Conservation (phyloP, 2,329 filamentous ascomycete species). For the Penicillium sp. region DNA sequence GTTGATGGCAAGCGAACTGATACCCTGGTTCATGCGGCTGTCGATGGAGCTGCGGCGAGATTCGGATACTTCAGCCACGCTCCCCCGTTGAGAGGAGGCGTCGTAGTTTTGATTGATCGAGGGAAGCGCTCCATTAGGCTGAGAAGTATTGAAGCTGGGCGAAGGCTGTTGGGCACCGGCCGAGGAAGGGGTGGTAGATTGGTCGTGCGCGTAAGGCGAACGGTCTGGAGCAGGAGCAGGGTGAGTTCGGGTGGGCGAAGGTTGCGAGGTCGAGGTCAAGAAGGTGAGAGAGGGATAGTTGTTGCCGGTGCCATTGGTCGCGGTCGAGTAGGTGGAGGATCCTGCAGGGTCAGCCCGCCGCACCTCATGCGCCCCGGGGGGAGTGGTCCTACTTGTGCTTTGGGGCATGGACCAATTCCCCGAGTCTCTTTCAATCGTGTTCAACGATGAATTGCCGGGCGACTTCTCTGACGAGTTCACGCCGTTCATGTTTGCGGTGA, state of each 20-base stretch:
- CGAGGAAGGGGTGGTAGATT: slow-evolving; percentile 38
- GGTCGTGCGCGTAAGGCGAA: slow-evolving; percentile 43
- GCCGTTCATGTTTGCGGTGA: slow-evolving; percentile 45
- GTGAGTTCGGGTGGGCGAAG: slow-evolving; percentile 44
- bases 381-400: slow-evolving; percentile 51
- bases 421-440: slow-evolving; percentile 54
- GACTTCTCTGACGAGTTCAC: slow-evolving; percentile 41
- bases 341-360: slow-evolving; percentile 35
- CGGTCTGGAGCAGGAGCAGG: slow-evolving; percentile 39
- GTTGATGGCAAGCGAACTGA: slow-evolving; percentile 48
- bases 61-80: slow-evolving; percentile 43
- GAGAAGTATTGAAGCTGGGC: slow-evolving; percentile 39
- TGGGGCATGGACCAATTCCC: slow-evolving; percentile 61
- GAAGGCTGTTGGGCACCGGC: slow-evolving; percentile 38
- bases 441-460: slow-evolving; percentile 42
- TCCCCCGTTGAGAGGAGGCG: slow-evolving; percentile 45
- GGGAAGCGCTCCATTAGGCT: slow-evolving; percentile 49
- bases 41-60: slow-evolving; percentile 51
- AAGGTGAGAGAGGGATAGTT: slow-evolving; percentile 45
- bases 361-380: slow-evolving; percentile 14
- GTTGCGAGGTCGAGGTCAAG: slow-evolving; percentile 45
- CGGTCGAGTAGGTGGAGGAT: slow-evolving; percentile 50
- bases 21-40: slow-evolving; percentile 50
- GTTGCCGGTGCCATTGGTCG: slow-evolving; percentile 44
- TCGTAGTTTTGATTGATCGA: slow-evolving; percentile 61